Conservation (phyloP, 257 asterid species). For the Handroanthus guayacan region DNA sequence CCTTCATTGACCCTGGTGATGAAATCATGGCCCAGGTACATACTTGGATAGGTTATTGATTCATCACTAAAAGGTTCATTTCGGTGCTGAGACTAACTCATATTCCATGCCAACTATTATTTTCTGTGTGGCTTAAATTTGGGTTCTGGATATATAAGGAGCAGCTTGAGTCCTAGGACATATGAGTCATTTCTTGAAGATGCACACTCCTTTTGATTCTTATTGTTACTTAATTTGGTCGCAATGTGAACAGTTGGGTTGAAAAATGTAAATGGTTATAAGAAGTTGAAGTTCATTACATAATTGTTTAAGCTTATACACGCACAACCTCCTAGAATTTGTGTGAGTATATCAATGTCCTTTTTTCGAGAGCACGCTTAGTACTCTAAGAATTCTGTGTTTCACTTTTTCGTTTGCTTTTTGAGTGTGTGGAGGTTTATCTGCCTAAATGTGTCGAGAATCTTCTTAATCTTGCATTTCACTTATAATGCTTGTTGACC, state of each 20-base stretch:
- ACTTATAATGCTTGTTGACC: constrained; percentile 31
- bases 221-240: not conserved
- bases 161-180: constrained; percentile 9
- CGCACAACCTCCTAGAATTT: not conserved
- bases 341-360: not conserved
- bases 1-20: constrained; percentile 97
- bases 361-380: not conserved
- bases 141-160: not conserved
- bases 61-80: constrained; percentile 20
- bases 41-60: constrained; percentile 40
- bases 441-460: not conserved
- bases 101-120: constrained; percentile 4
- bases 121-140: not conserved
- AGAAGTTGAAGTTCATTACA: not conserved
- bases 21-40: constrained; percentile 99
- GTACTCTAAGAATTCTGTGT: no score
- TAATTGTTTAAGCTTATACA: not conserved
- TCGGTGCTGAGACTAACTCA: constrained; percentile 23
- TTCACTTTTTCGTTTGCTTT: not conserved
- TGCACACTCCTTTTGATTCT: not conserved
- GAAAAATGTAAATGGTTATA: constrained; percentile 11
- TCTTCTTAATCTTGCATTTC: not conserved
- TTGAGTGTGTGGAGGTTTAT: not conserved
- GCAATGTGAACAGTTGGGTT: constrained; percentile 1
- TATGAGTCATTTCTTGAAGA: not conserved